These are phyloP conservation scores for Saraca asoca DNA, from an alignment of 331 rosid species.

Conservation along the genomic window DNA sequence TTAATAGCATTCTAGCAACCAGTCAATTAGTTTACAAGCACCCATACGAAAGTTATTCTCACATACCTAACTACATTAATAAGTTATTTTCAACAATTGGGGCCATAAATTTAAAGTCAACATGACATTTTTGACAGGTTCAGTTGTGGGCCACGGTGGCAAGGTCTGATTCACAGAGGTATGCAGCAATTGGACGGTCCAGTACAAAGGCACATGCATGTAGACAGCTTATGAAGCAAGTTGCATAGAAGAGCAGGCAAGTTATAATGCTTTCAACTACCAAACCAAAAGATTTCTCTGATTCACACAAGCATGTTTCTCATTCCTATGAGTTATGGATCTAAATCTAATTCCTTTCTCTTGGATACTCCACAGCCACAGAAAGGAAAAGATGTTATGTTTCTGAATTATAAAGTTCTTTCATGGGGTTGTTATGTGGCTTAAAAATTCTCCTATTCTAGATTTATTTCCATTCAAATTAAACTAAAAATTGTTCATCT, in stretches of 20 bases:
- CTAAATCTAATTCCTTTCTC: background rate
- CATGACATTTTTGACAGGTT: conserved; percentile 41
- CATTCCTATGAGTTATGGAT: background rate
- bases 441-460: conserved; percentile 13
- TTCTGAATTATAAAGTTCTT: conserved; percentile 17
- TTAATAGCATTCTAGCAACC: conserved; percentile 31
- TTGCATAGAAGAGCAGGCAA: conserved; percentile 36
- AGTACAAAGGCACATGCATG: conserved; percentile 60
- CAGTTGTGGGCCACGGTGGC: conserved; percentile 52
- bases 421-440: background rate
- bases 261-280: conserved; percentile 62
- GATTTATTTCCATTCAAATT: conserved; percentile 20
- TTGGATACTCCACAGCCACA: background rate
- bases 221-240: conserved; percentile 53
- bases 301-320: conserved; percentile 31
- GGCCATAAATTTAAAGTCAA: conserved; percentile 41
- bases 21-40: conserved; percentile 36
- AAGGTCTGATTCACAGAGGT: conserved; percentile 33
- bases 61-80: conserved; percentile 45
- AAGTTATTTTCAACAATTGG: conserved; percentile 39
- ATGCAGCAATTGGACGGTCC: conserved; percentile 51
- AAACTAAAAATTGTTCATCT: conserved; percentile 7
- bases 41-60: conserved; percentile 30
- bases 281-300: conserved; percentile 38
- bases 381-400: background rate